A percentile compares a stretch with the other conserved stretches of the same genome.
Conservation (phyloP, 179 eudicot species). For the Amaranthus tricolor region DNA sequence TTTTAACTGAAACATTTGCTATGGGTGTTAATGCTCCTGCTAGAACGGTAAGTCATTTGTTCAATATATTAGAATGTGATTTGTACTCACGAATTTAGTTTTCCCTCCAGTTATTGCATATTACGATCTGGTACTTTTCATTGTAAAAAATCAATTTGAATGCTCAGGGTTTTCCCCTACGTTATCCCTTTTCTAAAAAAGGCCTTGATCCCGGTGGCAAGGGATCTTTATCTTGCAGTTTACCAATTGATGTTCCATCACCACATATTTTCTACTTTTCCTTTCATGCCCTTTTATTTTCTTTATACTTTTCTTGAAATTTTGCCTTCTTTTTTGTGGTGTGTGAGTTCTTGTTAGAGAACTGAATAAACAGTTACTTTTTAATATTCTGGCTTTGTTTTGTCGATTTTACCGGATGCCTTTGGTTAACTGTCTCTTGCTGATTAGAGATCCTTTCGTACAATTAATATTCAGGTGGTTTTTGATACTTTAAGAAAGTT, state of each 20-base stretch:
- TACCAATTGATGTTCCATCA: too few relatives aligned
- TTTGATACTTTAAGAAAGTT: constrained; percentile 94
- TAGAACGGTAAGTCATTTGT: constrained; percentile 69
- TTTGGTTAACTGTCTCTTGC: too few relatives aligned
- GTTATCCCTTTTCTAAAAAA: constrained; percentile 1
- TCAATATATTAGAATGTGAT: background rate
- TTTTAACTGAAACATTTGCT: constrained; percentile 99
- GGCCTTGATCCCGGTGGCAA: background rate
- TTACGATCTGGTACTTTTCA: background rate
- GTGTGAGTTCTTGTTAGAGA: too few relatives aligned
- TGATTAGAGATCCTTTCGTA: background rate
- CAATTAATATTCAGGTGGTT: constrained; percentile 57
- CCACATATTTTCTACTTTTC: too few relatives aligned
- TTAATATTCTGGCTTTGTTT: too few relatives aligned
- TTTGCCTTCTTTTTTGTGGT: too few relatives aligned
- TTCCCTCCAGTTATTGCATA: constrained; percentile 8
- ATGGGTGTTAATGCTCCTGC: constrained; percentile 99
- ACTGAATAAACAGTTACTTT: too few relatives aligned
- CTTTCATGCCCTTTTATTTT: too few relatives aligned
- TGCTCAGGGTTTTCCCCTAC: too few relatives aligned
- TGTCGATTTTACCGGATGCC: too few relatives aligned
- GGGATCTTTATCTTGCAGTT: background rate
- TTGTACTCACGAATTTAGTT: background rate
- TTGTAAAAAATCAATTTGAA: too few relatives aligned
- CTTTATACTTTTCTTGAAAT: too few relatives aligned